These are phyloP conservation scores for Nakazawaea ishiwadae DNA, from an alignment of 805 yeast genomes.

Conservation along the genomic window DNA sequence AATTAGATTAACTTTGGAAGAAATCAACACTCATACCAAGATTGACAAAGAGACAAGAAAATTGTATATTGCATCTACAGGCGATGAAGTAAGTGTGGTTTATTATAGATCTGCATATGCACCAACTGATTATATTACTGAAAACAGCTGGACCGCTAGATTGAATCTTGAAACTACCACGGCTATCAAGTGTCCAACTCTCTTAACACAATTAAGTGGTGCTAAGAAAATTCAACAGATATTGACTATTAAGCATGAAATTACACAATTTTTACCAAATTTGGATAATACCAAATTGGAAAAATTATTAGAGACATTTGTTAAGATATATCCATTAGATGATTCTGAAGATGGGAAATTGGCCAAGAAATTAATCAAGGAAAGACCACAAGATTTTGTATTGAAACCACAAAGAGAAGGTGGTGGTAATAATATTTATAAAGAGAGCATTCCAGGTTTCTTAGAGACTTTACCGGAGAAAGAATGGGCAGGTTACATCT, in stretches of 20 bases:
- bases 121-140: constrained; percentile 70
- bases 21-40: constrained; percentile 41
- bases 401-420: constrained; percentile 98
- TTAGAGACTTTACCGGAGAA: constrained; percentile 52
- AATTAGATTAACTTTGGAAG: constrained; percentile 62
- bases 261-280: constrained; percentile 43
- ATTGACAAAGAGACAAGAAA: constrained; percentile 36
- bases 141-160: constrained; percentile 75
- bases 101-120: constrained; percentile 89
- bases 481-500: constrained; percentile 86
- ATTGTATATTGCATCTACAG: constrained; percentile 47
- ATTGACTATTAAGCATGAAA: constrained; percentile 49
- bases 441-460: constrained; percentile 76
- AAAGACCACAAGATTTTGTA: constrained; percentile 67
- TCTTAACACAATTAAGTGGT: constrained; percentile 87
- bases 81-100: constrained; percentile 78
- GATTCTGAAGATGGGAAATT: constrained; percentile 51
- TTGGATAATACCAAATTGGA: constrained; percentile 25
- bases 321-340: constrained; percentile 84
- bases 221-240: constrained; percentile 92
- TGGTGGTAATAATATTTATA: constrained; percentile 94
- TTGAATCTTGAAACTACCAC: constrained; percentile 61
- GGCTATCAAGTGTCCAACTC: constrained; percentile 90
- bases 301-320: constrained; percentile 60
- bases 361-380: constrained; percentile 66